A percentile compares a stretch with the other conserved stretches of the same genome.
Conservation (phyloP, 2,329 filamentous ascomycete genomes). For the Purpureocillium takamizusanense region DNA sequence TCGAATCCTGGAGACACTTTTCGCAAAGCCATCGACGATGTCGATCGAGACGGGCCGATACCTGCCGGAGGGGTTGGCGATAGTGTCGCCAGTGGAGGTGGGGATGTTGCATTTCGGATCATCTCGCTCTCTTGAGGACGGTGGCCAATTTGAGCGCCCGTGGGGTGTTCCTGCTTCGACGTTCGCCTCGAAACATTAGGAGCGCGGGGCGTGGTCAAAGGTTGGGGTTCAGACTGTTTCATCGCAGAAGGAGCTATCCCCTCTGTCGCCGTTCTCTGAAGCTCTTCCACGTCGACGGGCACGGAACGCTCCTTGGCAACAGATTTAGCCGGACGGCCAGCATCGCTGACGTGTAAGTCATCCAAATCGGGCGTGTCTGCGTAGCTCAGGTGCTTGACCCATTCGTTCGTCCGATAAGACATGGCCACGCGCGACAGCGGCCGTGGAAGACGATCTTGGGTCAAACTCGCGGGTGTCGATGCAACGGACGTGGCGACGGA, state of each 20-base stretch:
- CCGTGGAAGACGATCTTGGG: constrained; percentile 55
- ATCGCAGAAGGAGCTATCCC: constrained; percentile 28
- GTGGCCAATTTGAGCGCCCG: background rate
- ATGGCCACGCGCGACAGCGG: constrained; percentile 67
- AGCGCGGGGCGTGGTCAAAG: constrained; percentile 13
- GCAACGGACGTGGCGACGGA: constrained; percentile 29
- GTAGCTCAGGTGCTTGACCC: constrained; percentile 79
- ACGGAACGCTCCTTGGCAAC: constrained; percentile 39
- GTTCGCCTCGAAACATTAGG: constrained; percentile 5
- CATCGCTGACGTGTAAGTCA: constrained; percentile 41
- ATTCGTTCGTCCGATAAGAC: constrained; percentile 87
- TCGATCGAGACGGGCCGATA: background rate
- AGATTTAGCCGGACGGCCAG: constrained; percentile 6
- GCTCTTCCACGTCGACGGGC: constrained; percentile 54
- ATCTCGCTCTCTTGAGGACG: background rate
- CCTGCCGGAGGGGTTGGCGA: background rate
- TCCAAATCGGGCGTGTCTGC: constrained; percentile 67
- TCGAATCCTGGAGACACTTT: constrained; percentile 22
- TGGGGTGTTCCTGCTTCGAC: background rate
- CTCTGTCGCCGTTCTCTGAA: constrained; percentile 53
- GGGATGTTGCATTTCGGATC: background rate
- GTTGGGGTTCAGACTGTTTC: constrained; percentile 18
- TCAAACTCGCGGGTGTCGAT: constrained; percentile 40
- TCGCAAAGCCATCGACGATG: constrained; percentile 7
- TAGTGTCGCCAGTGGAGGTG: background rate